Base-by-base conservation (phyloP, 108 stramenopile genomes). In the Discostella stelligeroides region DNA sequence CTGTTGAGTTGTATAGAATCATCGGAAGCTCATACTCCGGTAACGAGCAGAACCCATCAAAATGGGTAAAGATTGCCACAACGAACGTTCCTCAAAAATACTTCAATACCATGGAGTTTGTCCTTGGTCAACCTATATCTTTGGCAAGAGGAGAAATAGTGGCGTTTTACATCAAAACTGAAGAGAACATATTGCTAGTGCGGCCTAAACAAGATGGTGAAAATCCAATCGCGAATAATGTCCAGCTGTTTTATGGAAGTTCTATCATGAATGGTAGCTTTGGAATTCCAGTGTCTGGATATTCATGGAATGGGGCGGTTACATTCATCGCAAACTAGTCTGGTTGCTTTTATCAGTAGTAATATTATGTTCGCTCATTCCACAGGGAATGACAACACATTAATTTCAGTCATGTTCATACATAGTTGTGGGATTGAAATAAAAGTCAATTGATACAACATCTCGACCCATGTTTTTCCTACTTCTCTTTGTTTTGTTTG, bases 1-100 rank as follows among this genome's bases (percentile, higher is more conserved):
- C n/a, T 13, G 43, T 10, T 4, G 43, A 45, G 2, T 45, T 45
- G 43, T 45, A 45, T 45, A 45, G 43, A 45, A 45, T 59, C 25
- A 17, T 40, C 29, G 9, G 14, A 27, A 59, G 69, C 38, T 60
- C 69, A 2, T 45, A 59, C 21, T 17, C 43, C 6, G 69, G 69
- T 29, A 50, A 38, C 13, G 48, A 70, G 30, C 46, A 58, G 30
- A 2, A 12, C 7, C 21, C 60, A 4, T 17, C 20, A 14, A 43
- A 70, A 50, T 70, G 69, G 69, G 24, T 27, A 9, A 70, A 60
- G 38, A 18, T 58, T 60, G 48, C 48, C 7, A 60, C 69, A 2
- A 37, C 60, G 29, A 14, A 29, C 1, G 45, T 70, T 50, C 60
- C 59, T 18, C 37, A 55, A 45, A n/a, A n/a, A n/a, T n/a, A 10